Conservation (phyloP, 768 basidiomycete genomes). For the Panellus pusillus region DNA sequence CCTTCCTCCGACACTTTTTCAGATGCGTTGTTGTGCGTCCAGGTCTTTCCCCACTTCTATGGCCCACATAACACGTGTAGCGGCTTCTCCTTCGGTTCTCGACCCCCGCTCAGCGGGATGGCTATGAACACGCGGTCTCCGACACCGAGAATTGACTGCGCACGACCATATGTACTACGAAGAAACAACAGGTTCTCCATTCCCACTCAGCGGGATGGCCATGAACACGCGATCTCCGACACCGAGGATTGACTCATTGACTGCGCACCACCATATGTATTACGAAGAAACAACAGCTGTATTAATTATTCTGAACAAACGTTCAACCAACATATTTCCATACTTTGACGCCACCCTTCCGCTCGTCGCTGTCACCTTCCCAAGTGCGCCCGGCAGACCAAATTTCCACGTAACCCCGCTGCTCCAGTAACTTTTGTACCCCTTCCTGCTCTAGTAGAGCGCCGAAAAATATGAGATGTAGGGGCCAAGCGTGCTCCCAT, state of each 20-base stretch:
- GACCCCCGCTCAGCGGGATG: slow-evolving; percentile 2
- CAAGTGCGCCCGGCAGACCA: slow-evolving; percentile 65
- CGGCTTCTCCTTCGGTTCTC: not conserved
- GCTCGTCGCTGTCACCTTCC: slow-evolving; percentile 71
- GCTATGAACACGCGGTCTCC: slow-evolving; percentile 9
- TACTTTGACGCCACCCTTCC: slow-evolving; percentile 68
- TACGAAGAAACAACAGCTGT: not conserved
- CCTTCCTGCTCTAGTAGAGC: slow-evolving; percentile 59
- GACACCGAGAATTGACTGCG: slow-evolving; percentile 10
- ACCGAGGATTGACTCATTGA: too few species aligned
- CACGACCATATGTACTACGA: not conserved
- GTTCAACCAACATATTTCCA: slow-evolving; percentile 50
- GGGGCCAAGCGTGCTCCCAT: slow-evolving; percentile 81
- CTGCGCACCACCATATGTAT: not conserved
- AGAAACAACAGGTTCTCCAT: not conserved
- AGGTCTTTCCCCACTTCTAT: not conserved
- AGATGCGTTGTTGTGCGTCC: slow-evolving; percentile 8
- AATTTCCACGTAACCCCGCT: slow-evolving; percentile 62
- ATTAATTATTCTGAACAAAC: not conserved
- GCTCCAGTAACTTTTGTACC: slow-evolving; percentile 46
- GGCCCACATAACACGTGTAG: not conserved
- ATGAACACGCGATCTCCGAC: too few species aligned
- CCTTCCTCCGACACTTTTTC: not conserved
- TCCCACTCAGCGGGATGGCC: too few species aligned
- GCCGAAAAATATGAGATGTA: slow-evolving; percentile 81